Evolutionary conservation across 2,329 filamentous ascomycete species (phyloP), one percentile per base, ranked within the genome.

Genomic region (Endocalyx cinctus): DNA sequence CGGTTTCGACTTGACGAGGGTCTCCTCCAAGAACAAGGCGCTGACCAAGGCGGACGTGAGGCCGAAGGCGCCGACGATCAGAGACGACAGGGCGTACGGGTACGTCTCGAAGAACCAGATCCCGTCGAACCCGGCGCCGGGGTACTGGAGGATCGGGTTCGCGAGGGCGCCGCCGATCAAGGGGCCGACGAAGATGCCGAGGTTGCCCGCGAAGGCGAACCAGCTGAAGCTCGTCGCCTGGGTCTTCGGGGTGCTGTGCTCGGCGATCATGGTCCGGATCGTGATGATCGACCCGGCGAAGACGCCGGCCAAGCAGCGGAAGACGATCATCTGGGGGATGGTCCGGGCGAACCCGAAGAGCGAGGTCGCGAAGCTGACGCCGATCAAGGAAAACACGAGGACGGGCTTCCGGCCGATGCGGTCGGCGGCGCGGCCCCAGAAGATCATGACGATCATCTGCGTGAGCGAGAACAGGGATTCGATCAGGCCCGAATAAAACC

Each of bases 401-500:
- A 87, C 71, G 0, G 84, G 84, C 43, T 86, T 87, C 27, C 86
- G 73, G 19, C 86, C 85, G 25, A 80, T 58, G 6, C 73, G 70
- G 57, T 92, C 86, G 4, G 76, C 75, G 35, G 69, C 77, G 48
- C 64, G 67, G 31, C 84, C 84, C 82, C 86, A 90, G 42, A 70
- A 62, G 17, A 90, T 73, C 77, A 90, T 86, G 37, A 88, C 72
- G n/a, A 75, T 35, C 70, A 87, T 87, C 58, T 89, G 84, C 0
- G 81, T 83, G 5, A 82, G 62, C 3, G 79, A 84, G 60, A 89
- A 90, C 18, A 87, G 60, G 25, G 76, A 75, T 63, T 82, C 79
- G 52, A 90, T 87, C 10, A 88, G 63, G 3, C 86, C 86, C 37
- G 71, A 77, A 64, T 87, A 90, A 62, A 89, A 90, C 2, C 86